These are phyloP conservation scores for Emericellopsis terricola DNA, from an alignment of 495 filamentous ascomycete genomes.

Conservation along the genomic window DNA sequence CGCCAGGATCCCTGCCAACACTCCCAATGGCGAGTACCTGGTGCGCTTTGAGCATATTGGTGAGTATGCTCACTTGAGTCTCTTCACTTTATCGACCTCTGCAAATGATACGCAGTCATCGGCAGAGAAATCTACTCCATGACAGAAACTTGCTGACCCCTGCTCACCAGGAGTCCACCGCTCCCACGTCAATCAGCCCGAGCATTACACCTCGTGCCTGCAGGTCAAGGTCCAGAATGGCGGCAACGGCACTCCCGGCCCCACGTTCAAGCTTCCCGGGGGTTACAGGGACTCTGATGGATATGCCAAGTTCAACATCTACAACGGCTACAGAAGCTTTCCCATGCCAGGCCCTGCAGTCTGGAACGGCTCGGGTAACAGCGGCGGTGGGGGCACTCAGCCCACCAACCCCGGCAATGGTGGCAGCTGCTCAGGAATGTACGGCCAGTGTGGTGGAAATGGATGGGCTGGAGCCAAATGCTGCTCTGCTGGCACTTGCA, in stretches of 20 bases:
- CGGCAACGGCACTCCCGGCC: slow-evolving; percentile 23
- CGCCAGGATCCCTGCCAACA: slow-evolving; percentile 28
- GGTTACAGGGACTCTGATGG: slow-evolving; percentile 27
- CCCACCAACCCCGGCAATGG: neutral
- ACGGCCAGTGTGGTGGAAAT: slow-evolving; percentile 7
- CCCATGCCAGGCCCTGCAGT: slow-evolving; percentile 19
- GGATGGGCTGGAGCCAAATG: slow-evolving; percentile 6
- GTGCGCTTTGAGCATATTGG: slow-evolving; percentile 37
- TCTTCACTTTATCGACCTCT: too few species aligned
- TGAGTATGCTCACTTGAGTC: too few species aligned
- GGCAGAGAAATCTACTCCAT: too few species aligned
- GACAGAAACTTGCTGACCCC: too few species aligned
- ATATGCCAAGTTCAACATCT: slow-evolving; percentile 25
- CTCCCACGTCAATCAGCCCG: slow-evolving; percentile 17
- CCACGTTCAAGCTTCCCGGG: slow-evolving; percentile 30
- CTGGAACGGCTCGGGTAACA: too few species aligned
- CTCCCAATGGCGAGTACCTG: slow-evolving; percentile 35
- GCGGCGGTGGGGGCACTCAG: too few species aligned
- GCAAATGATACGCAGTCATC: too few species aligned
- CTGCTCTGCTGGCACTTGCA: slow-evolving; percentile 5
- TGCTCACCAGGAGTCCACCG: too few species aligned
- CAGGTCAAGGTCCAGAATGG: slow-evolving; percentile 31
- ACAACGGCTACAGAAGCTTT: slow-evolving; percentile 11
- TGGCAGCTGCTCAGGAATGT: slow-evolving; percentile 5
- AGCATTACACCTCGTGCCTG: slow-evolving; percentile 33